Evolutionary conservation across 1,139 yeast species (phyloP).

Genomic region (Zygosaccharomyces sapae): DNA sequence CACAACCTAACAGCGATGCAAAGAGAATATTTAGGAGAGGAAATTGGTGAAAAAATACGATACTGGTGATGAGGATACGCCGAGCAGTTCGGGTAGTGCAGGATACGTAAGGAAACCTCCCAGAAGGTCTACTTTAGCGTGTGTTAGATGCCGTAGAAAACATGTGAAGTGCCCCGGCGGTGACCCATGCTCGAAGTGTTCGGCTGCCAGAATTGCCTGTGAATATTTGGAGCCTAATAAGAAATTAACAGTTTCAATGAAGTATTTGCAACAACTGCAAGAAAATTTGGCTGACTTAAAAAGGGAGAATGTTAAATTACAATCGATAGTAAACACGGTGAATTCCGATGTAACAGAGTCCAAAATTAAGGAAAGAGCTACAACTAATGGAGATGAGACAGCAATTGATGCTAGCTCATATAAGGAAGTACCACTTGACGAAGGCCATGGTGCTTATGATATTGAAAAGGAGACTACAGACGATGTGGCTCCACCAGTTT

Average conservation of each 20-base stretch:
- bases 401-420: background rate
- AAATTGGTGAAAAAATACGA: conserved; percentile 4
- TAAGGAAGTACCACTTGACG: background rate
- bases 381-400: background rate
- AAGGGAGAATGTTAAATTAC: conserved; percentile 52
- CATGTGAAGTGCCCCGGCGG: conserved; percentile 84
- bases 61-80: conserved; percentile 3
- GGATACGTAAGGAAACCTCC: conserved; percentile 8
- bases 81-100: background rate
- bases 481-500: background rate
- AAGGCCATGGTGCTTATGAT: background rate
- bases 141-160: conserved; percentile 68
- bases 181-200: conserved; percentile 67
- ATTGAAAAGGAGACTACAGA: background rate
- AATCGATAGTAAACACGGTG: conserved; percentile 39
- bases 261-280: conserved; percentile 64
- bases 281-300: conserved; percentile 52
- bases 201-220: conserved; percentile 55
- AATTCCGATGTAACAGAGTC: conserved; percentile 4
- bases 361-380: background rate
- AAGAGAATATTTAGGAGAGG: conserved; percentile 1
- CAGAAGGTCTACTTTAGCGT: conserved; percentile 35
- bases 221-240: conserved; percentile 76
- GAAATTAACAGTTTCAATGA: conserved; percentile 73
- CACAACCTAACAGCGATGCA: background rate